These are phyloP conservation scores for Herpetomonas samuelpessoai DNA, from an alignment of 208 protist species.

Conservation along the genomic window DNA sequence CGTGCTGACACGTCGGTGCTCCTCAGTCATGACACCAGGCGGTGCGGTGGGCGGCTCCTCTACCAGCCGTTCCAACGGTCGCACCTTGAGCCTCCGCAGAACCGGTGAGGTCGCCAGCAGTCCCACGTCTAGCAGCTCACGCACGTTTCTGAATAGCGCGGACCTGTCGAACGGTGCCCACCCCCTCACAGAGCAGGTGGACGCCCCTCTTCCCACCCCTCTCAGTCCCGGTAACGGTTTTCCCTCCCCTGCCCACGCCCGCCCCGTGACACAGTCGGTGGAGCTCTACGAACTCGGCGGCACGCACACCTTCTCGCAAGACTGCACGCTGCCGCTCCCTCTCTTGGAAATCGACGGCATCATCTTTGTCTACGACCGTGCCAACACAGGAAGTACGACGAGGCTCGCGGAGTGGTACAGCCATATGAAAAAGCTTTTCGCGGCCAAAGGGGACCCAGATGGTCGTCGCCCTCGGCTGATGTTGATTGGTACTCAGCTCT, in stretches of 20 bases:
- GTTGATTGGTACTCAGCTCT: slow-evolving; percentile 43
- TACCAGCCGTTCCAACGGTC: too few species aligned
- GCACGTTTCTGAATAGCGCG: neutral
- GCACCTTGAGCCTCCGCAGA: too few species aligned
- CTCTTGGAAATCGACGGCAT: slow-evolving; percentile 68
- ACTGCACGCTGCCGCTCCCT: slow-evolving; percentile 37
- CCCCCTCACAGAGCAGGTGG: too few species aligned
- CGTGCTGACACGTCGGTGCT: neutral
- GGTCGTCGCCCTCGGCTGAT: slow-evolving; percentile 20
- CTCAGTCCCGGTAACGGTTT: neutral
- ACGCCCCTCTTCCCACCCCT: neutral
- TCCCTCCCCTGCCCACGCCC: neutral
- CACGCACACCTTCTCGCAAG: slow-evolving; percentile 47
- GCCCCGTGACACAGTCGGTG: slow-evolving; percentile 24
- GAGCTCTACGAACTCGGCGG: slow-evolving; percentile 82
- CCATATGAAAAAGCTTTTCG: slow-evolving; percentile 25
- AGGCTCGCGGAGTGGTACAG: slow-evolving; percentile 54
- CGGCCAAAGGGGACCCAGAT: neutral
- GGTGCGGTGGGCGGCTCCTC: too few species aligned
- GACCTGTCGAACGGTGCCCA: neutral
- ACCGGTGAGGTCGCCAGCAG: neutral
- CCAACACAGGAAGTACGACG: slow-evolving; percentile 51
- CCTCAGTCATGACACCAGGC: neutral
- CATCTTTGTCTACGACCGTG: slow-evolving; percentile 70
- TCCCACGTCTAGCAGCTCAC: neutral